Base-by-base conservation (phyloP, 768 basidiomycete genomes). In the Dioszegia hungarica region DNA sequence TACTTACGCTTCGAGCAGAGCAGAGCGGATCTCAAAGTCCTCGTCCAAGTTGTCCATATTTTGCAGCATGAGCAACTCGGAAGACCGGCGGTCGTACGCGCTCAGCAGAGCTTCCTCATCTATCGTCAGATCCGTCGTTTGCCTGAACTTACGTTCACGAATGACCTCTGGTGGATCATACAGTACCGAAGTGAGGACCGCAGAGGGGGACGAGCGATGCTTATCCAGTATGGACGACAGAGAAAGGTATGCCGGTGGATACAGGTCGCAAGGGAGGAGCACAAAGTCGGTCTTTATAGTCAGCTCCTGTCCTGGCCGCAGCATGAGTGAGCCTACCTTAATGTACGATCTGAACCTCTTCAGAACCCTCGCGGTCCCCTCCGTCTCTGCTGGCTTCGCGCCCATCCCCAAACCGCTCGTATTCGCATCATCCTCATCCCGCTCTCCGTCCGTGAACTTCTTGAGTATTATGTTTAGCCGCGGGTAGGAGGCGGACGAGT, bases 251-350 rank as follows among this genome's bases (percentile, higher is more conserved):
- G 85, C 78, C 0, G 91, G 86, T 9, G 91, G 86, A 20, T 91
- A 81, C 47, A 95, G 89, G 74, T 97, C 93, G 70, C 91, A 95
- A 6, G 93, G 87, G 1, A 97, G 81, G 22, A 97, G 76, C 37
- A 95, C 82, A 74, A 95, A 93, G 75, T 95, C 93, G 58, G 84
- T 63, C 77, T 79, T 48, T 33, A 15, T 15, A 24, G 37, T 3
- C 36, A 37, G 57, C 19, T 57, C 54, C 33, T 54, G 0, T 14
- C 20, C 41, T 38, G 33, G 27, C 25, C 25, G 31, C 27, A 29
- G 38, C n/a, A 22, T 9, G 37, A 22, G 25, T 34, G 27, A 17
- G 57, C 73, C 29, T 37, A 78, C 84, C 60, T 82, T 80, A 60
- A 93, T 91, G 45, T 85, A 84, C 45, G 72, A 78, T 10, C 88